Percentiles rank a stretch among this genome's conserved stretches.
Conservation (phyloP, 768 basidiomycete genomes). For the Trametes punicea region DNA sequence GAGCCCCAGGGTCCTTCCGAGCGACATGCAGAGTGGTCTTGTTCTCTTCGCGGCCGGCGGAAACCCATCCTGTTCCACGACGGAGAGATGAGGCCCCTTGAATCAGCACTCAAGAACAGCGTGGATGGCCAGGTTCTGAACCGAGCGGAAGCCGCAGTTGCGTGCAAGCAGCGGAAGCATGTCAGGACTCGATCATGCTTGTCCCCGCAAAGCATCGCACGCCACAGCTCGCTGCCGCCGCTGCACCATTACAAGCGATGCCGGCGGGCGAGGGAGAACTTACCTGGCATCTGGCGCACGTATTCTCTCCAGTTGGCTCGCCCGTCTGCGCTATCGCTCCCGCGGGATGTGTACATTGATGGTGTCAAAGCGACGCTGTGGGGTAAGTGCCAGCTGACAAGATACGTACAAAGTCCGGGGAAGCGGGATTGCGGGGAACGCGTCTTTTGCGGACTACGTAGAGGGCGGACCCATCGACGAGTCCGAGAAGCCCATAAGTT, state of each 20-base stretch:
- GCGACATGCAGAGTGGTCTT: neutral
- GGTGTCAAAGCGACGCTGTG: slow-evolving; percentile 1
- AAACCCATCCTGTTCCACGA: too few relatives aligned
- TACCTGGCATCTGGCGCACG: neutral
- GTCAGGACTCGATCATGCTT: neutral
- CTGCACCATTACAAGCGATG: neutral
- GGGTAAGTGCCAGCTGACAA: neutral
- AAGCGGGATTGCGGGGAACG: neutral
- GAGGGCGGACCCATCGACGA: too few relatives aligned
- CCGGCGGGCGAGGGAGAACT: slow-evolving; percentile 2
- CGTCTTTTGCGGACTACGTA: neutral
- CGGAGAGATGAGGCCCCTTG: too few relatives aligned
- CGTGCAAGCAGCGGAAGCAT: neutral
- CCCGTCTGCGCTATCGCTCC: neutral
- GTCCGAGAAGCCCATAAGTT: too few relatives aligned
- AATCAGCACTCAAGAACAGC: too few relatives aligned
- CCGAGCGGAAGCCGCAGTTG: neutral
- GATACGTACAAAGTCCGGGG: neutral
- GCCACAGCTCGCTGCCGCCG: slow-evolving; percentile 4
- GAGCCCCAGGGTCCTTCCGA: neutral
- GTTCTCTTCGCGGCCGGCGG: too few relatives aligned
- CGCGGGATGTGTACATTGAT: neutral
- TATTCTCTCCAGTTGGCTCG: neutral
- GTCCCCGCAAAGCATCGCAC: neutral
- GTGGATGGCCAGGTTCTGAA: too few relatives aligned